A percentile compares a stretch with the other conserved stretches of the same genome.
phyloP scores from a whole-genome alignment of 768 basidiomycete species.

The Boletellus ananiceps region DNA sequence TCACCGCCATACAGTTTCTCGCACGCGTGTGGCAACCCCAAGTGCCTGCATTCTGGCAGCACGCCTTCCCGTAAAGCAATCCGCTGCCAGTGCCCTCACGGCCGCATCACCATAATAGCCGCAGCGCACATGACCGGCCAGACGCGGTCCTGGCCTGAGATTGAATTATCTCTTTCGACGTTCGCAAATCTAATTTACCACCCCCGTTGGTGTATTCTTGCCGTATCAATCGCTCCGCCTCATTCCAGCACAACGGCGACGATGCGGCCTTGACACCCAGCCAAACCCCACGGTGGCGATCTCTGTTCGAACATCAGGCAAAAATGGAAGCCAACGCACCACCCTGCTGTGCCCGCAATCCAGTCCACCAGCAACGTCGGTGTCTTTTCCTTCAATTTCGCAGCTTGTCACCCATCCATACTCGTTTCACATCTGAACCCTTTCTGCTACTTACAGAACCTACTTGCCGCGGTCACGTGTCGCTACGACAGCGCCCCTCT shows the following conservation, averaged over 20 bases:
- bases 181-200: slow-evolving; percentile 19
- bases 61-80: slow-evolving; percentile 14
- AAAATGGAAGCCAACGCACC: slow-evolving; percentile 22
- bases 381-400: slow-evolving; percentile 5
- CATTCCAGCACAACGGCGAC: background rate
- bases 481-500: too few relatives aligned
- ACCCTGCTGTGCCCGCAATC: slow-evolving; percentile 4
- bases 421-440: slow-evolving; percentile 23
- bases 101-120: slow-evolving; percentile 16
- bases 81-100: slow-evolving; percentile 4
- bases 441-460: slow-evolving; percentile 16
- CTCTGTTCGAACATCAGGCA: slow-evolving; percentile 13
- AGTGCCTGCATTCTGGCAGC: slow-evolving; percentile 11
- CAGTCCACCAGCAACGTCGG: slow-evolving; percentile 10
- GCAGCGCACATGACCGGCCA: background rate
- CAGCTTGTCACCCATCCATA: slow-evolving; percentile 25
- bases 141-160: slow-evolving; percentile 6
- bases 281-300: slow-evolving; percentile 9
- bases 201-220: background rate
- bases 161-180: slow-evolving; percentile 11
- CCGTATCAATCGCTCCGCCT: background rate
- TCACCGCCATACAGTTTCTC: slow-evolving; percentile 12
- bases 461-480: slow-evolving; percentile 29
- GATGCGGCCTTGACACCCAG: slow-evolving; percentile 12
- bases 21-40: slow-evolving; percentile 15